Evolutionary conservation across 108 stramenopile genomes (phyloP), one percentile per base, ranked within the genome.

Genomic region (Cyclostephanos tholiformis): DNA sequence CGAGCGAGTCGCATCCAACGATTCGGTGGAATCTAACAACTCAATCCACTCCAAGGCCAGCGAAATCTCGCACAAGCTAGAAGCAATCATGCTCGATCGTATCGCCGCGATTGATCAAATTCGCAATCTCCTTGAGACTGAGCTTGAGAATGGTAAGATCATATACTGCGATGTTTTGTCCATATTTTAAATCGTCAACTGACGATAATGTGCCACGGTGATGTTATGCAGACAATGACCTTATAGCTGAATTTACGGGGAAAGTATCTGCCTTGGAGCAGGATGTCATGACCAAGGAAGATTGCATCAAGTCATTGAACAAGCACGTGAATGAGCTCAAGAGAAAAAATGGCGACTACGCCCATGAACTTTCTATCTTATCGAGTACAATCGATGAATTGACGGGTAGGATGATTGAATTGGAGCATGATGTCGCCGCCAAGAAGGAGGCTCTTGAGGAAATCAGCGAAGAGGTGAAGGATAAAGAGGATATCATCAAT

Each of bases 121-220:
- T 60, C 59, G 59, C 30, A 60, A 32, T 30, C 26, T 60, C 30
- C 59, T 60, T 35, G 29, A 60, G 30, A 60, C n/a, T 35, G 59
- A 60, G 17, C 59, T 60, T 4, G 30, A 27, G 11, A 27, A 32
- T 35, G 59, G 53, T 55, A 27, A 55, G 53, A 27, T 55, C 23
- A 26, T 27, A 23, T 27, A 16, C 12, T 10, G 8, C 1, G 9
- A 16, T 55, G 2, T 27, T 26, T 27, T 26, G 0, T 9, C 2
- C 12, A 26, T 26, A 11, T 12, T 6, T 20, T 55, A 25, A 10
- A 55, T 26, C 20, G 6, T 55, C 25, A 26, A 22, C 53, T 55
- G 53, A 55, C 14, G 23, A 55, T 27, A 55, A 6, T 25, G 0
- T 25, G 7, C 8, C 26, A 25, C 12, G 8, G 10, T 55, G 53